phyloP scores from a whole-genome alignment of 306 rosid genomes.

The Ceratonia siliqua region DNA sequence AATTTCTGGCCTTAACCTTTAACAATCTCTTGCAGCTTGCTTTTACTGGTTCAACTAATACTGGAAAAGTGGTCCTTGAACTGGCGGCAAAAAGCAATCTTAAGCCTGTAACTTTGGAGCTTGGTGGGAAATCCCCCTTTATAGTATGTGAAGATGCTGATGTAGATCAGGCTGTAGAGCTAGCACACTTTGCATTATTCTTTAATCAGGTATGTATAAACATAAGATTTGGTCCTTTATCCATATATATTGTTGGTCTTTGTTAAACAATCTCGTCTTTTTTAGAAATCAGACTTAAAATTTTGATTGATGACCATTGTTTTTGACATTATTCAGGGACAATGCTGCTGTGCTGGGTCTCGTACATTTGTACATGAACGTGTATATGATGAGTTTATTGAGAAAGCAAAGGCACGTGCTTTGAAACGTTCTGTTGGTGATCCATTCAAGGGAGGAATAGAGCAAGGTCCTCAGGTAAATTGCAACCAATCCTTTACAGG shows the following conservation, averaged over 20 bases:
- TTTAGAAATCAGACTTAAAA: neutral
- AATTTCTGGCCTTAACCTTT: conserved; percentile 2
- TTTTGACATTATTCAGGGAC: conserved; percentile 64
- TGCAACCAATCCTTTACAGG: conserved; percentile 12
- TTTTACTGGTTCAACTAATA: conserved; percentile 90
- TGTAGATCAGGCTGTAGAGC: conserved; percentile 80
- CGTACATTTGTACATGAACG: conserved; percentile 88
- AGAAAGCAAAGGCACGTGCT: conserved; percentile 84
- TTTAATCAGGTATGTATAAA: conserved; percentile 68
- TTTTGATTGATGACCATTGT: conserved; percentile 17
- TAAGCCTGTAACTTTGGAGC: conserved; percentile 83
- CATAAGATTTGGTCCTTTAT: neutral
- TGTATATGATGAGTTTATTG: conserved; percentile 76
- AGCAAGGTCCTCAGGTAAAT: conserved; percentile 98
- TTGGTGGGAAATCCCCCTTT: conserved; percentile 95
- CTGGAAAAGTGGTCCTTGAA: conserved; percentile 73
- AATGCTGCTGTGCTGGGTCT: conserved; percentile 96
- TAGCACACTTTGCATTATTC: conserved; percentile 86
- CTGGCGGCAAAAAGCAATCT: conserved; percentile 87
- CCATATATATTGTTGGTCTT: neutral
- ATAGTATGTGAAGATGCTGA: conserved; percentile 94
- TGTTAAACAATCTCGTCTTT: neutral
- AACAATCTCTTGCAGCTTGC: conserved; percentile 67
- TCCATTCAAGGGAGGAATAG: conserved; percentile 78
- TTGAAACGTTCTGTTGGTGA: conserved; percentile 81